A percentile compares a stretch with the other conserved stretches of the same genome.
Evolutionary conservation across 139 green algal species (phyloP).

Genomic region (Dunaliella primolecta): DNA sequence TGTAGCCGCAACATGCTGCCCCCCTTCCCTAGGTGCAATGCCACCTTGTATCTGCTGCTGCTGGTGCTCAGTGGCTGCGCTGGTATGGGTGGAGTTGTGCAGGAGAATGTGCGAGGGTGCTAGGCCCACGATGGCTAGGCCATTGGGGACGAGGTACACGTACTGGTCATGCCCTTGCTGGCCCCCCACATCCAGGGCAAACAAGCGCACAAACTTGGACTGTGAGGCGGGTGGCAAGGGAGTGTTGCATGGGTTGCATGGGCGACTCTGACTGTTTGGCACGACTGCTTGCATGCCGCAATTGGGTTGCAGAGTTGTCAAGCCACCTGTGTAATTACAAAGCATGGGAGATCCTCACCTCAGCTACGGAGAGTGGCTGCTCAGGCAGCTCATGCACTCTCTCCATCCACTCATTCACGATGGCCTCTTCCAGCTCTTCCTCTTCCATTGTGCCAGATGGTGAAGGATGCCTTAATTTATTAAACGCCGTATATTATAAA

Average conservation of each 20-base stretch:
- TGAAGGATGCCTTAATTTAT: too few relatives aligned
- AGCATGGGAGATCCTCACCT: too few relatives aligned
- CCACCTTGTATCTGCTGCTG: background rate
- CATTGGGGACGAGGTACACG: conserved; percentile 31
- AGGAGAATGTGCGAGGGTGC: conserved; percentile 23
- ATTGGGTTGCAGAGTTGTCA: too few relatives aligned
- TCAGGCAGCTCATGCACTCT: background rate
- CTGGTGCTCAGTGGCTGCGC: background rate
- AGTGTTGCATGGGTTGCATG: too few relatives aligned
- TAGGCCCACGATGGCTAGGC: conserved; percentile 22
- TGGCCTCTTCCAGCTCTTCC: background rate
- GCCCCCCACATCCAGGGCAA: conserved; percentile 25
- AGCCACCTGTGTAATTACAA: too few relatives aligned
- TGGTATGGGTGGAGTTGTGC: background rate
- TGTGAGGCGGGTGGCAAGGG: background rate
- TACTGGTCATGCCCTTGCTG: conserved; percentile 21
- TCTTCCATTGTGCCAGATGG: too few relatives aligned
- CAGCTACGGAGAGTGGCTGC: background rate
- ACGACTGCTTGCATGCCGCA: too few relatives aligned
- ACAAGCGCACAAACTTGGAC: conserved; percentile 7
- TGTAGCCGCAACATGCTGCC: too few relatives aligned
- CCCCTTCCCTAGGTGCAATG: too few relatives aligned
- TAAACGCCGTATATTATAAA: too few relatives aligned
- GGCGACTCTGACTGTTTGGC: too few relatives aligned
- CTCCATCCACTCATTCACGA: background rate